Conservation (phyloP, 2,329 filamentous ascomycete genomes). For the Scedosporium boydii region DNA sequence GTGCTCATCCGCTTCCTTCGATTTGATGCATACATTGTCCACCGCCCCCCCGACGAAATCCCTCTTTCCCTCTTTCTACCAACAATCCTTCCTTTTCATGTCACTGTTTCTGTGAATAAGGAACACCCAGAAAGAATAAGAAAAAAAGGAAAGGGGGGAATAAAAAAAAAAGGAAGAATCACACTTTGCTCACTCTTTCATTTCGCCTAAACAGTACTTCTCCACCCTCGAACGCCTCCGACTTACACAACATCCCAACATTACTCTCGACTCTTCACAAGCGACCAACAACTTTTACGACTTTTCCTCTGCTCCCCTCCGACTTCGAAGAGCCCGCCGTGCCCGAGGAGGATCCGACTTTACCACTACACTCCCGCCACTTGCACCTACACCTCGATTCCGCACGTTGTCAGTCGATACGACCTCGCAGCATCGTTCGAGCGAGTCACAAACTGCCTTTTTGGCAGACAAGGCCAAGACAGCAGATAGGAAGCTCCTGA, state of each 20-base stretch:
- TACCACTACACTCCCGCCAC: neutral
- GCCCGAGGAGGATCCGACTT: neutral
- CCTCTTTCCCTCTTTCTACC: neutral
- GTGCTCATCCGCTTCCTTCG: no score
- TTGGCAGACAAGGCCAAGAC: neutral
- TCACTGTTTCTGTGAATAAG: neutral
- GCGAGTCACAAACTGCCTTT: neutral
- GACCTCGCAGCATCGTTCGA: neutral
- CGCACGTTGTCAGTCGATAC: constrained; percentile 5
- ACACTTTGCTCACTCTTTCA: neutral
- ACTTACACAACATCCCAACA: constrained; percentile 34
- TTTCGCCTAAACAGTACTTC: constrained; percentile 48
- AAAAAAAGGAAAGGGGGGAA: neutral
- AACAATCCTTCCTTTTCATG: neutral
- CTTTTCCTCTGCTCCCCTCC: neutral
- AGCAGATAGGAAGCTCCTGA: neutral
- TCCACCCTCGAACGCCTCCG: constrained; percentile 61
- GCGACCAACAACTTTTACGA: constrained; percentile 4
- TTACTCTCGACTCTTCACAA: constrained; percentile 19
- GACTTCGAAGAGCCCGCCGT: constrained; percentile 2
- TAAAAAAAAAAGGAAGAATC: neutral
- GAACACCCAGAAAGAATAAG: neutral
- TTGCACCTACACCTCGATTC: constrained; percentile 1
- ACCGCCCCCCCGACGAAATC: neutral
- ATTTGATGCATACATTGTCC: no score